Percentiles rank a stretch among this genome's conserved stretches.
These are phyloP conservation scores for Shiraia sp. DNA, from an alignment of 2,329 filamentous ascomycete species.

Conservation along the genomic window DNA sequence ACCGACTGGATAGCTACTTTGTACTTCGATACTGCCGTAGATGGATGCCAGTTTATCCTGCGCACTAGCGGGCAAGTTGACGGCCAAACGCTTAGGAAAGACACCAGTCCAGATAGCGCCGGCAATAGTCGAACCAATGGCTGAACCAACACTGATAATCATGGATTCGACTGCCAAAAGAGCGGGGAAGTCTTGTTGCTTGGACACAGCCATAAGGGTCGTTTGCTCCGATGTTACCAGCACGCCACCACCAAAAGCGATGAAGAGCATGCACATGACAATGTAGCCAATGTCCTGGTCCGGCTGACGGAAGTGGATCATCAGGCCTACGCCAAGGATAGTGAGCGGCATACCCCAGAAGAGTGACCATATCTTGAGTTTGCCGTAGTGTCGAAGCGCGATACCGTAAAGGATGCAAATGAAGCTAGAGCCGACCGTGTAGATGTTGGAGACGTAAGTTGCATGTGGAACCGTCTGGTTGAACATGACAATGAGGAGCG, in stretches of 20 bases:
- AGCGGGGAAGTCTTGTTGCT: conserved; percentile 39
- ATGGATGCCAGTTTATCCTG: conserved; percentile 47
- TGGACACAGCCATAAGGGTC: conserved; percentile 38
- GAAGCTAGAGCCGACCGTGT: conserved; percentile 44
- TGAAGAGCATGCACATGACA: conserved; percentile 43
- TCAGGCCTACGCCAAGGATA: conserved; percentile 41
- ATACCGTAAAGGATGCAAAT: conserved; percentile 36
- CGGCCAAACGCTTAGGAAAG: conserved; percentile 56
- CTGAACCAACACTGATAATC: conserved; percentile 59
- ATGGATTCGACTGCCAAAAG: conserved; percentile 58
- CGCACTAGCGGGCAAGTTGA: conserved; percentile 50
- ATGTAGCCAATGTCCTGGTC: conserved; percentile 40
- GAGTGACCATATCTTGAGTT: conserved; percentile 34
- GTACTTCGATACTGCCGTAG: conserved; percentile 57
- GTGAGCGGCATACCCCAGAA: conserved; percentile 37
- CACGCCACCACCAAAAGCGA: conserved; percentile 39
- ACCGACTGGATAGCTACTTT: conserved; percentile 58
- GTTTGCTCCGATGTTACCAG: conserved; percentile 41
- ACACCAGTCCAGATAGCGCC: conserved; percentile 67
- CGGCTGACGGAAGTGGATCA: conserved; percentile 45
- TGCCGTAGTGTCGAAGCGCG: conserved; percentile 33
- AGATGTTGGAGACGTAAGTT: conserved; percentile 47
- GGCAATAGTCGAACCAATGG: conserved; percentile 57
- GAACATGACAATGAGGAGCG: conserved; percentile 46
- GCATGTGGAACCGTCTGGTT: conserved; percentile 38